These are phyloP conservation scores for Dentipellis fragilis DNA, from an alignment of 768 basidiomycete genomes.

Conservation along the genomic window DNA sequence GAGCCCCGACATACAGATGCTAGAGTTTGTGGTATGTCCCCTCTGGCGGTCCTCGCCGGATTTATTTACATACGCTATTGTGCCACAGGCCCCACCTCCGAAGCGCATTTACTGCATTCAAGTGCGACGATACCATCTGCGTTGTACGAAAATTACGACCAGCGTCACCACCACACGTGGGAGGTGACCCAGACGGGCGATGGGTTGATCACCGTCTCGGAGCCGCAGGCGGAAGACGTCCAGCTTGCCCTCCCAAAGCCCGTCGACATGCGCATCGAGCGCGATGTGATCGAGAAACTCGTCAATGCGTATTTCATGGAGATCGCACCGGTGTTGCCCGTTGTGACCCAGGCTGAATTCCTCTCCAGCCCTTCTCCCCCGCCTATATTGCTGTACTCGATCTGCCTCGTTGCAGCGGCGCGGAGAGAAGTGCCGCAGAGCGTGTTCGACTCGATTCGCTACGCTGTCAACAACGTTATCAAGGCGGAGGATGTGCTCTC, in stretches of 20 bases:
- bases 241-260: conserved; percentile 48
- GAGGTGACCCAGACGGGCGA: conserved; percentile 78
- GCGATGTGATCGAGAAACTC: conserved; percentile 68
- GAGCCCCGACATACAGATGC: conserved; percentile 47
- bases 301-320: conserved; percentile 89
- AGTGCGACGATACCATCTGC: conserved; percentile 78
- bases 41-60: not conserved
- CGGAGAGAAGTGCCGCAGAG: conserved; percentile 73
- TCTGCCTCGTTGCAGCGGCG: conserved; percentile 87
- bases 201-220: conserved; percentile 77
- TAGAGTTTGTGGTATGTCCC: conserved; percentile 38
- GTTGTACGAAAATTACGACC: conserved; percentile 80
- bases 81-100: conserved; percentile 69
- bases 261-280: conserved; percentile 64
- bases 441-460: conserved; percentile 86
- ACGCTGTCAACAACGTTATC: conserved; percentile 77
- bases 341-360: conserved; percentile 86
- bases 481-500: conserved; percentile 87
- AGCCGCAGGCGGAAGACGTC: conserved; percentile 47
- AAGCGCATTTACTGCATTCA: conserved; percentile 83
- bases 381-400: conserved; percentile 81
- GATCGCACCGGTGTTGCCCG: conserved; percentile 81
- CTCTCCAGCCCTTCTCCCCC: conserved; percentile 63
- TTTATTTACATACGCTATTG: not conserved
- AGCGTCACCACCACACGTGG: conserved; percentile 81